Conservation (phyloP, 257 asterid genomes). For the Jacaranda copaia region DNA sequence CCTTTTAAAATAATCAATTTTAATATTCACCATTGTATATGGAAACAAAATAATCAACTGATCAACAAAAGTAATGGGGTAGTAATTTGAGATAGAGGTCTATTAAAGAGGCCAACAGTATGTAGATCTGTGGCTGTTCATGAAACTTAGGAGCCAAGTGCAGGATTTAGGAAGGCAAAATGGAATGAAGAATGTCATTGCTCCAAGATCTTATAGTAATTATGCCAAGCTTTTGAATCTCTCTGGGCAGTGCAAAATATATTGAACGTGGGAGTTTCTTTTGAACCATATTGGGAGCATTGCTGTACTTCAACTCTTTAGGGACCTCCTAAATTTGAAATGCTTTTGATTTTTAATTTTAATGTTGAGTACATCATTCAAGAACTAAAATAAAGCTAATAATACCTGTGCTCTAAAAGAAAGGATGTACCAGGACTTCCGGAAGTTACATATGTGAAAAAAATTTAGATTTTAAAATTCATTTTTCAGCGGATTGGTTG, state of each 20-base stretch:
- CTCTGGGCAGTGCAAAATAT: constrained; percentile 1
- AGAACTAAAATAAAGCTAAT: neutral
- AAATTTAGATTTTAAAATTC: neutral
- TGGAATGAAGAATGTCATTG: neutral
- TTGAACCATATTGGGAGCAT: constrained; percentile 6
- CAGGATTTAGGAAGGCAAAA: neutral
- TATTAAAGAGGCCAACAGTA: neutral
- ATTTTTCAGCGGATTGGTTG: neutral
- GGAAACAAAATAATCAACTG: neutral
- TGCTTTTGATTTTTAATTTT: neutral
- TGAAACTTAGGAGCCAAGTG: neutral
- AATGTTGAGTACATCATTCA: neutral
- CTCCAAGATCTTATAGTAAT: neutral
- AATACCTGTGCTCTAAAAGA: neutral
- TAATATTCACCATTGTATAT: neutral
- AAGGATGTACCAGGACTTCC: neutral
- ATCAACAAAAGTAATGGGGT: neutral
- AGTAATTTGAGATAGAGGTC: neutral
- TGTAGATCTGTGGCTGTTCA: neutral
- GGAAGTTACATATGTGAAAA: neutral
- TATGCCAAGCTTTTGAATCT: neutral
- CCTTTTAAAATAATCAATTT: neutral
- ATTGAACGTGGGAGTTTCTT: neutral
- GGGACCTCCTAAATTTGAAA: too few species aligned
- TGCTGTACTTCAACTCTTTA: neutral